These are phyloP conservation scores for Pugionium cornutum DNA, from an alignment of 345 rosid species.

Conservation along the genomic window DNA sequence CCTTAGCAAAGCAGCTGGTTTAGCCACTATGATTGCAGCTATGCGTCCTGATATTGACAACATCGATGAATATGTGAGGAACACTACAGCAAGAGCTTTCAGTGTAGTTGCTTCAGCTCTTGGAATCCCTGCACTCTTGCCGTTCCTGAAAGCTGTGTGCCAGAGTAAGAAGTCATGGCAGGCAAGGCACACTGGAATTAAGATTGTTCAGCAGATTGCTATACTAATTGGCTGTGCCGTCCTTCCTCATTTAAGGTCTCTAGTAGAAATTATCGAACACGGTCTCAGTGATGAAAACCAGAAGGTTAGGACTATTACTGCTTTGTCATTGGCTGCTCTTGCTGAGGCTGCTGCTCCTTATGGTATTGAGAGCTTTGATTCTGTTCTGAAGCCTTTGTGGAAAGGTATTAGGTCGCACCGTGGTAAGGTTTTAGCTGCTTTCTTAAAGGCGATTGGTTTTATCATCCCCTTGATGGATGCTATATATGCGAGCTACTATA, in stretches of 20 bases:
- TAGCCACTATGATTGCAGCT: conserved; percentile 99
- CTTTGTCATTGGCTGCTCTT: conserved; percentile 97
- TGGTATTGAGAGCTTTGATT: conserved; percentile 97
- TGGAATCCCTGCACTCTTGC: conserved; percentile 91
- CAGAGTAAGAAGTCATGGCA: conserved; percentile 99
- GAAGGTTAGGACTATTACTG: conserved; percentile 97
- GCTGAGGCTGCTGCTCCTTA: conserved; percentile 99
- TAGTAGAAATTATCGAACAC: conserved; percentile 89
- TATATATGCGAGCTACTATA: conserved; percentile 87
- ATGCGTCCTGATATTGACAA: conserved; percentile 99
- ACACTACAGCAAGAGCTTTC: conserved; percentile 98
- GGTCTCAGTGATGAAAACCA: conserved; percentile 97
- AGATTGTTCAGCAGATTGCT: conserved; percentile 99
- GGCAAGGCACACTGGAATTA: conserved; percentile 98
- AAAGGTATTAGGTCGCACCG: conserved; percentile 98
- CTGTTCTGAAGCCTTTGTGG: conserved; percentile 97
- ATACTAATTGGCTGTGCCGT: conserved; percentile 98
- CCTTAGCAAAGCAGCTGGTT: conserved; percentile 96
- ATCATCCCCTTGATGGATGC: conserved; percentile 99
- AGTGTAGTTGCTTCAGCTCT: conserved; percentile 99
- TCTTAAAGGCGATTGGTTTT: conserved; percentile 98
- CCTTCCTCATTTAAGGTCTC: conserved; percentile 88
- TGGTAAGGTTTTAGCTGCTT: conserved; percentile 98
- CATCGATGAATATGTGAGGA: conserved; percentile 96
- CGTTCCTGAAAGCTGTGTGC: conserved; percentile 96